Conservation (phyloP, 129 eudicot genomes). For the Ambrosia trifida region DNA sequence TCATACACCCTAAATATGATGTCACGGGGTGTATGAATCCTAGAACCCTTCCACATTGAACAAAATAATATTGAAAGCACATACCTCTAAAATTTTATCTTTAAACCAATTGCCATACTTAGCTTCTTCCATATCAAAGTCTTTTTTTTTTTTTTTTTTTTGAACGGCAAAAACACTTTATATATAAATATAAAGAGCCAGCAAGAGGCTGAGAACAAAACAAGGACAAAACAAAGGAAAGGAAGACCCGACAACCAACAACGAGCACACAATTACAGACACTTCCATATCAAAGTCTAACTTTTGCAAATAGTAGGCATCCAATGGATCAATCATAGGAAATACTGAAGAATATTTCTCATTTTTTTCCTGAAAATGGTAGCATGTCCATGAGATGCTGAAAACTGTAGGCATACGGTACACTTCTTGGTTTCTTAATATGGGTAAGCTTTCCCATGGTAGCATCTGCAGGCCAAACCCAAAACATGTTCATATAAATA, state of each 20-base stretch:
- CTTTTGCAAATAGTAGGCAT: slow-evolving; percentile 82
- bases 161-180: too few relatives aligned
- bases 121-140: slow-evolving; percentile 74
- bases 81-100: slow-evolving; percentile 69
- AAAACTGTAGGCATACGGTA: slow-evolving; percentile 94
- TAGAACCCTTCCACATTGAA: too few relatives aligned
- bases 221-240: too few relatives aligned
- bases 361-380: slow-evolving; percentile 36
- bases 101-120: slow-evolving; percentile 76
- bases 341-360: slow-evolving; percentile 33
- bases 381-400: slow-evolving; percentile 60
- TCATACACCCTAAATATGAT: too few relatives aligned
- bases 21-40: too few relatives aligned
- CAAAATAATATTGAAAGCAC: neutral
- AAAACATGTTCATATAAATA: neutral
- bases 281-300: too few relatives aligned
- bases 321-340: slow-evolving; percentile 90
- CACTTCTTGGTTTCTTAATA: slow-evolving; percentile 76
- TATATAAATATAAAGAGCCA: too few relatives aligned
- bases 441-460: slow-evolving; percentile 92
- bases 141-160: too few relatives aligned
- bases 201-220: too few relatives aligned
- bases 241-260: too few relatives aligned
- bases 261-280: too few relatives aligned
- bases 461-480: slow-evolving; percentile 68